phyloP scores from a whole-genome alignment of 257 asterid genomes.

The Salvia splendens region DNA sequence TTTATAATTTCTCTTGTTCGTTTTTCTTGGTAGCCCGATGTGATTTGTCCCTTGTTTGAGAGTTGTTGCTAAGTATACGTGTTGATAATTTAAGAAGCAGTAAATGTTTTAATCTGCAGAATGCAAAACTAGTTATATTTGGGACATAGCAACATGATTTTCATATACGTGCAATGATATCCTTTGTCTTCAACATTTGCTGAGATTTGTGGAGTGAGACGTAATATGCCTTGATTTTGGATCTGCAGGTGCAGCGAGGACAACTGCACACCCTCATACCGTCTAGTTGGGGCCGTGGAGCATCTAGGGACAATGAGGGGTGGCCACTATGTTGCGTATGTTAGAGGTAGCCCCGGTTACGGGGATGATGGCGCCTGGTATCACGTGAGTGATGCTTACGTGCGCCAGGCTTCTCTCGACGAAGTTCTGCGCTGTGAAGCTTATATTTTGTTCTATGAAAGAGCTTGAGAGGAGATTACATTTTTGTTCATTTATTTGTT shows the following conservation, averaged over 20 bases:
- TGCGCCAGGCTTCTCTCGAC: slow-evolving; percentile 60
- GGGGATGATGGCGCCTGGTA: slow-evolving; percentile 50
- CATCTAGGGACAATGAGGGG: slow-evolving; percentile 86
- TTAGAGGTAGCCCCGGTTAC: slow-evolving; percentile 40
- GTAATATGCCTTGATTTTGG: background rate
- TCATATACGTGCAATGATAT: too few relatives aligned
- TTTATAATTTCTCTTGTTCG: background rate
- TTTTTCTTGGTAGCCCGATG: slow-evolving; percentile 1
- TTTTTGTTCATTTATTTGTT: slow-evolving; percentile 29
- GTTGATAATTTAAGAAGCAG: background rate
- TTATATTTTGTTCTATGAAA: slow-evolving; percentile 80
- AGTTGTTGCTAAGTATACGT: background rate
- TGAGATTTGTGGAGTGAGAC: too few relatives aligned
- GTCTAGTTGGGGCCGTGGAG: slow-evolving; percentile 79
- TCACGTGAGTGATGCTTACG: slow-evolving; percentile 72
- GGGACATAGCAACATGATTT: too few relatives aligned
- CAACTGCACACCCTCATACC: slow-evolving; percentile 40
- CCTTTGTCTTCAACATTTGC: too few relatives aligned
- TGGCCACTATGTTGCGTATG: slow-evolving; percentile 83
- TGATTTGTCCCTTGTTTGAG: background rate
- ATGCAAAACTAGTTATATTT: background rate
- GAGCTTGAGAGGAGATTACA: slow-evolving; percentile 38
- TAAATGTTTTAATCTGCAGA: background rate
- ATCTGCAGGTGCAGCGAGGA: slow-evolving; percentile 48
- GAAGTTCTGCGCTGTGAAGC: slow-evolving; percentile 75